phyloP scores from a whole-genome alignment of 805 yeast species.

The Cyberlindnera misumaiensis region DNA sequence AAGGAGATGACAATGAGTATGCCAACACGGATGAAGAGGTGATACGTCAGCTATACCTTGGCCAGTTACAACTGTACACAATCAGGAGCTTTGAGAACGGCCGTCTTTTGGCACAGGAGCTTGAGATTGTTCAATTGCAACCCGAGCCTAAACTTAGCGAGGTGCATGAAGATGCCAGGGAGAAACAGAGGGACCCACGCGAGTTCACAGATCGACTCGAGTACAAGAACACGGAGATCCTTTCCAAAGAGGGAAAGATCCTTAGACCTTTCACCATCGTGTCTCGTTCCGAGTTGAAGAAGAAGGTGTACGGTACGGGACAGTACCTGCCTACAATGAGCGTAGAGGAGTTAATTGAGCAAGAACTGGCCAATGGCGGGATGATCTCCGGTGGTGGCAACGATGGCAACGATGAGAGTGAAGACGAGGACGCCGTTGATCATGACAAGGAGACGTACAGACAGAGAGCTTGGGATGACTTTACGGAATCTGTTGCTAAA shows the following conservation, averaged over 20 bases:
- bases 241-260: constrained; percentile 72
- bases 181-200: constrained; percentile 25
- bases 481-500: constrained; percentile 74
- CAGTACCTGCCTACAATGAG: constrained; percentile 91
- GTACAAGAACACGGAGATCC: constrained; percentile 39
- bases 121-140: constrained; percentile 49
- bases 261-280: constrained; percentile 78
- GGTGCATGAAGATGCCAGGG: constrained; percentile 11
- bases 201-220: constrained; percentile 66
- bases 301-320: constrained; percentile 82
- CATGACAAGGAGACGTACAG: constrained; percentile 62
- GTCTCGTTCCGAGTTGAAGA: constrained; percentile 48
- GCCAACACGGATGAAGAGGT: constrained; percentile 55
- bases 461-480: constrained; percentile 88
- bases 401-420: constrained; percentile 28
- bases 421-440: constrained; percentile 58
- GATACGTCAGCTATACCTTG: constrained; percentile 46
- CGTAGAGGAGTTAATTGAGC: constrained; percentile 83
- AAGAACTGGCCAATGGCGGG: constrained; percentile 81
- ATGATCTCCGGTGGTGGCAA: constrained; percentile 47
- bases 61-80: constrained; percentile 46
- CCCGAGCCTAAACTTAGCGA: constrained; percentile 27
- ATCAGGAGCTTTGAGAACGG: constrained; percentile 48
- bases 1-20: constrained; percentile 26
- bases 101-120: constrained; percentile 58